These are phyloP conservation scores for Corylus americana DNA, from an alignment of 306 rosid genomes.

Conservation along the genomic window DNA sequence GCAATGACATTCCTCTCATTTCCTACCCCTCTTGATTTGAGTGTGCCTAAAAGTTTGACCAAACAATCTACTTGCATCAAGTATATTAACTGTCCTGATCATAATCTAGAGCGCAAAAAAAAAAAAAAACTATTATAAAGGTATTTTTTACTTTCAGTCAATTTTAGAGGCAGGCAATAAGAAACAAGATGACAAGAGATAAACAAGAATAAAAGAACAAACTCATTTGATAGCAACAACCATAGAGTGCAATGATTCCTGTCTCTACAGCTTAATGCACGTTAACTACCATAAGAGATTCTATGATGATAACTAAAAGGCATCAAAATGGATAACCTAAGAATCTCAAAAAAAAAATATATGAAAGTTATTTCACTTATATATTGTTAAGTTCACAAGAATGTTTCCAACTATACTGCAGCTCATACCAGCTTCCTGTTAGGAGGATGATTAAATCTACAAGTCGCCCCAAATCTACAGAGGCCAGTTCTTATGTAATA, in stretches of 20 bases:
- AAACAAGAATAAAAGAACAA: neutral
- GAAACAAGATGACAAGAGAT: neutral
- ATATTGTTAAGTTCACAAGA: conserved; percentile 7
- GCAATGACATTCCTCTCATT: neutral
- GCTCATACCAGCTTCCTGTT: conserved; percentile 86
- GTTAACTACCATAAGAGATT: conserved; percentile 13
- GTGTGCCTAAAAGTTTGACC: neutral
- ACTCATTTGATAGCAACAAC: neutral
- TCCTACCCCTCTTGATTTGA: neutral
- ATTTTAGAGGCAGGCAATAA: neutral
- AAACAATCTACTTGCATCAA: neutral
- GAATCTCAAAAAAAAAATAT: neutral
- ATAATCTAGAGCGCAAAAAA: neutral
- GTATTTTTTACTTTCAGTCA: neutral
- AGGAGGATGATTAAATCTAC: conserved; percentile 96
- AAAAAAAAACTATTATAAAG: neutral
- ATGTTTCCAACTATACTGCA: conserved; percentile 24
- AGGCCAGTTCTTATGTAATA: conserved; percentile 94
- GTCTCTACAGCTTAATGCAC: neutral
- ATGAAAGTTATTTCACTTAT: conserved; percentile 18
- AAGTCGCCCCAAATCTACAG: conserved; percentile 95
- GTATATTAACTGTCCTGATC: neutral
- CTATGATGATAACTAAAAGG: neutral
- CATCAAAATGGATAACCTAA: conserved; percentile 5
- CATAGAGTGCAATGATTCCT: conserved; percentile 5